phyloP scores from a whole-genome alignment of 2,329 filamentous ascomycete genomes.

The Talaromyces sp. region DNA sequence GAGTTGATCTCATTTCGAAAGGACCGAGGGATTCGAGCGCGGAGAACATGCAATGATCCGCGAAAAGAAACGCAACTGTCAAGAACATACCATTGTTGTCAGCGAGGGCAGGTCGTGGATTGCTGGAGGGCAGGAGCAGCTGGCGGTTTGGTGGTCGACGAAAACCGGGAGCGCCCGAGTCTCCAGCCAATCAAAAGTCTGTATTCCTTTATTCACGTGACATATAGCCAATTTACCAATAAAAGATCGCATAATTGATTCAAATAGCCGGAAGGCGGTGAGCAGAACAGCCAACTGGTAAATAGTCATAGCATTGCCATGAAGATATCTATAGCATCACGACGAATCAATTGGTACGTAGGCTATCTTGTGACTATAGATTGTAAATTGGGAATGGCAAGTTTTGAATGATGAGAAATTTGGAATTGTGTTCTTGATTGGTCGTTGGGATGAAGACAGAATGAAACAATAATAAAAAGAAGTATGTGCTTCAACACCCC shows the following conservation, averaged over 20 bases:
- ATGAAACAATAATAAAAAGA: conserved; percentile 15
- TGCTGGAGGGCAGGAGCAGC: conserved; percentile 27
- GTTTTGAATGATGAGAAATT: neutral
- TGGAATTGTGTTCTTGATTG: neutral
- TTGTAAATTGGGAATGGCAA: neutral
- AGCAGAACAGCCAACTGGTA: neutral
- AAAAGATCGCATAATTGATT: conserved; percentile 14
- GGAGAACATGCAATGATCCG: neutral
- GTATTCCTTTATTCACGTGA: conserved; percentile 19
- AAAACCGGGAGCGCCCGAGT: conserved; percentile 40
- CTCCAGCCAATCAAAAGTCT: conserved; percentile 4
- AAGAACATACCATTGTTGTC: conserved; percentile 36
- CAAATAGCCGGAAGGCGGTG: neutral
- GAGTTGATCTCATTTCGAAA: neutral
- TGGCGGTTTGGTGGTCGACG: conserved; percentile 29
- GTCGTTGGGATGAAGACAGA: neutral
- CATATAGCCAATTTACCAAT: conserved; percentile 28
- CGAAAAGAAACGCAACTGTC: neutral
- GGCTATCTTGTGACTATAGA: too few relatives aligned
- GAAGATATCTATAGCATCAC: too few relatives aligned
- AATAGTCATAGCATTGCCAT: too few relatives aligned
- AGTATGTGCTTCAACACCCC: conserved; percentile 26
- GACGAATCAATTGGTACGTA: too few relatives aligned
- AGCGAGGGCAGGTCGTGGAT: conserved; percentile 29
- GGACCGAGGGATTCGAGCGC: neutral